These are phyloP conservation scores for Vitis hybrid DNA, from an alignment of 177 flowering plant species.

Conservation along the genomic window DNA sequence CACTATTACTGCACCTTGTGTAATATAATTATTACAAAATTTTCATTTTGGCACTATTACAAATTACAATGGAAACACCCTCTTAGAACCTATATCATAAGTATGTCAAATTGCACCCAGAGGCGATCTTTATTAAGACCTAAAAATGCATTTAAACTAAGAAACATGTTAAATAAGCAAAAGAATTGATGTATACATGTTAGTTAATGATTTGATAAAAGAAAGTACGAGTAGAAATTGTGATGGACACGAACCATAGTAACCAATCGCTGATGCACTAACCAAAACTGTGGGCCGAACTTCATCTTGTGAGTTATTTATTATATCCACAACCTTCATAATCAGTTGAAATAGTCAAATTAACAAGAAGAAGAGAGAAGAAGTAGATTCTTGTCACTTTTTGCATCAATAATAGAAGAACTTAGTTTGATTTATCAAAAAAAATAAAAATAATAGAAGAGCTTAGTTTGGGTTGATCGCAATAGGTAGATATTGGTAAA, in stretches of 20 bases:
- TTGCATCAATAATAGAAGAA: not conserved
- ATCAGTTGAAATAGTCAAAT: slow-evolving; percentile 17
- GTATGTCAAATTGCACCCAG: too few relatives aligned
- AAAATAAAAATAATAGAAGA: too few relatives aligned
- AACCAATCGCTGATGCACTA: slow-evolving; percentile 96
- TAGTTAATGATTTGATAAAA: too few relatives aligned
- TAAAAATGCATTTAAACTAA: too few relatives aligned
- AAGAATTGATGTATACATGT: not conserved
- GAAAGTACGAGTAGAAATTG: not conserved
- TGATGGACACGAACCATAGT: slow-evolving; percentile 64
- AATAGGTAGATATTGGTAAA: not conserved
- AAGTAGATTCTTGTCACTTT: not conserved
- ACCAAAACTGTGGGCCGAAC: slow-evolving; percentile 77
- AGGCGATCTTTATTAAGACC: too few relatives aligned
- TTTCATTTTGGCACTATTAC: too few relatives aligned
- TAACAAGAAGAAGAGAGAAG: slow-evolving; percentile 1
- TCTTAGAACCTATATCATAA: too few relatives aligned
- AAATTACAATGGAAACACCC: too few relatives aligned
- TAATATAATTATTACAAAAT: too few relatives aligned
- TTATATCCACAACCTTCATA: slow-evolving; percentile 78
- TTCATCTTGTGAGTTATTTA: slow-evolving; percentile 50
- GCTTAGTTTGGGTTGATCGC: not conserved
- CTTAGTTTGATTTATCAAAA: too few relatives aligned
- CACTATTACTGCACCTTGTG: too few relatives aligned
- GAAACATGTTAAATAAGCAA: too few relatives aligned